These are phyloP conservation scores for Tolypocladium cylindrosporum DNA, from an alignment of 2,329 filamentous ascomycete species.

Conservation along the genomic window DNA sequence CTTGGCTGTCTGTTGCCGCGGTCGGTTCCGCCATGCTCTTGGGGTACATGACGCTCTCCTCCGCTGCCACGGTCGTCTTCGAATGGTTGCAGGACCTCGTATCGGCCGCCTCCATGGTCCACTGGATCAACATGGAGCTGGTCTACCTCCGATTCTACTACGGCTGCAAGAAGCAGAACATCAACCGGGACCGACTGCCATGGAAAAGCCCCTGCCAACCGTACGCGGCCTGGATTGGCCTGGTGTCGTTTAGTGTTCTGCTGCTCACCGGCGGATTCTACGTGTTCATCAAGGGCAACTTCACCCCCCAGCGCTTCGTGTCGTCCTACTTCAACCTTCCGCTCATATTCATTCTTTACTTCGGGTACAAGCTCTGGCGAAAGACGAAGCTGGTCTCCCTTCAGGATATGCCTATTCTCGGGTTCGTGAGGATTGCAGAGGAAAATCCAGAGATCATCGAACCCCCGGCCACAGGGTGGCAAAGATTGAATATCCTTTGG, in stretches of 20 bases:
- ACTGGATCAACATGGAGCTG: constrained; percentile 40
- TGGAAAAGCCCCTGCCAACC: constrained; percentile 39
- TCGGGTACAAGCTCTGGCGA: constrained; percentile 40
- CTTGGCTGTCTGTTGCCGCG: constrained; percentile 33
- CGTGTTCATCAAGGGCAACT: constrained; percentile 54
- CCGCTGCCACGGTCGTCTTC: constrained; percentile 48
- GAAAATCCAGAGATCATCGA: constrained; percentile 2
- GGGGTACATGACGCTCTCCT: constrained; percentile 53
- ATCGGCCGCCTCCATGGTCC: constrained; percentile 41
- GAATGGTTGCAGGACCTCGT: constrained; percentile 56
- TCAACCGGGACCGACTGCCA: constrained; percentile 33
- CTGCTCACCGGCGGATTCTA: constrained; percentile 60
- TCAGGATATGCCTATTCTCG: constrained; percentile 9
- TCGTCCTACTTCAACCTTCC: constrained; percentile 47
- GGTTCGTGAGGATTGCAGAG: constrained; percentile 8
- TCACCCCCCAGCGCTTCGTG: constrained; percentile 49
- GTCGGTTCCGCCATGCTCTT: constrained; percentile 47
- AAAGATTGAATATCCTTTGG: constrained; percentile 9
- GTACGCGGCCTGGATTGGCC: constrained; percentile 48
- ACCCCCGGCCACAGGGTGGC: constrained; percentile 6
- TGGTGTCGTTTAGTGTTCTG: constrained; percentile 44
- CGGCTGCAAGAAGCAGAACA: constrained; percentile 37
- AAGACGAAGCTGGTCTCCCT: constrained; percentile 9
- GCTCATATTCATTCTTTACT: constrained; percentile 44
- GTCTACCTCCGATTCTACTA: constrained; percentile 42